A percentile compares a stretch with the other conserved stretches of the same genome.
phyloP scores from a whole-genome alignment of 352 stramenopile species.

The Phytophthora palmivora region DNA sequence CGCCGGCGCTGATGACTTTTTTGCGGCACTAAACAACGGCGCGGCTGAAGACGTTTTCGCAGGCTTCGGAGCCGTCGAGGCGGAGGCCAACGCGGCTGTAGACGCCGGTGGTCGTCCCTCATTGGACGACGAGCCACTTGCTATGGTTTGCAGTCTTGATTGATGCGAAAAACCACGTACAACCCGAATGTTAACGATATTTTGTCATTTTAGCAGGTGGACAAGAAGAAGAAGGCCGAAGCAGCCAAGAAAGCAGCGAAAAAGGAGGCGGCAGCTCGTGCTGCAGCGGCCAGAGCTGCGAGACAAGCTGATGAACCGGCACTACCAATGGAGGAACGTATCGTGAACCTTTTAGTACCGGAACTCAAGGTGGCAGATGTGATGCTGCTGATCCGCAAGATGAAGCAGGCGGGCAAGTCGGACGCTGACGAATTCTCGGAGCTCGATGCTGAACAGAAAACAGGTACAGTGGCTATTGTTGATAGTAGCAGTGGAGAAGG shows the following conservation, averaged over 20 bases:
- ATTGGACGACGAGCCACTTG: slow-evolving; percentile 45
- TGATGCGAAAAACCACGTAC: not conserved
- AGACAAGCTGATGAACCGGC: slow-evolving; percentile 53
- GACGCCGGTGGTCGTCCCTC: slow-evolving; percentile 12
- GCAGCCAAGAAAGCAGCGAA: slow-evolving; percentile 46
- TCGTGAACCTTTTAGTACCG: slow-evolving; percentile 86
- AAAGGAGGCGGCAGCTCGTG: slow-evolving; percentile 49
- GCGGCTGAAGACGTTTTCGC: slow-evolving; percentile 61
- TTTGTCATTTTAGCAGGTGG: slow-evolving; percentile 24
- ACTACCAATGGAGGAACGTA: slow-evolving; percentile 88
- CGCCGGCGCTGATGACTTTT: slow-evolving; percentile 82
- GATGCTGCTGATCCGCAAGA: slow-evolving; percentile 91
- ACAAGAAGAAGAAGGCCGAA: slow-evolving; percentile 63
- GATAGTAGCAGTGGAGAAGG: not conserved
- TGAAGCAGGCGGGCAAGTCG: slow-evolving; percentile 90
- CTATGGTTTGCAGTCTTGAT: slow-evolving; percentile 24
- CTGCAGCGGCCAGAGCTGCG: slow-evolving; percentile 43
- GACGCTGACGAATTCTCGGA: slow-evolving; percentile 90
- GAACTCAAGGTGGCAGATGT: slow-evolving; percentile 90
- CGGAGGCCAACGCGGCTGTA: slow-evolving; percentile 7
- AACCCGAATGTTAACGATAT: not conserved
- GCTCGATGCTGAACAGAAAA: slow-evolving; percentile 86
- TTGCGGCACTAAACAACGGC: slow-evolving; percentile 76
- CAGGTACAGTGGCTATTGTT: slow-evolving; percentile 48
- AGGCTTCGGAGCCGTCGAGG: slow-evolving; percentile 55